Percentiles rank a stretch among this genome's conserved stretches.
Conservation (phyloP, 805 yeast genomes). For the Ascoidea tarda region DNA sequence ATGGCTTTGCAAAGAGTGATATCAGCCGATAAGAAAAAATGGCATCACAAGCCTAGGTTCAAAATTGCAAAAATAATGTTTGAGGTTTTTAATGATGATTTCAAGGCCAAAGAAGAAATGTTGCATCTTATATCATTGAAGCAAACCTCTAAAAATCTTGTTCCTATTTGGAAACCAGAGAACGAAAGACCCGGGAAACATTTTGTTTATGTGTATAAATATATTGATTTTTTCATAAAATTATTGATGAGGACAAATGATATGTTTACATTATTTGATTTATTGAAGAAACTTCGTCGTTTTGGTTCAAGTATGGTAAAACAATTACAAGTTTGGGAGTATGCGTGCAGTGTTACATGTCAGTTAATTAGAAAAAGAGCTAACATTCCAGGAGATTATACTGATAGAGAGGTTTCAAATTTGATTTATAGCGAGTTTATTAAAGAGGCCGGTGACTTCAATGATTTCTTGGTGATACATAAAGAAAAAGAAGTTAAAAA, state of each 20-base stretch:
- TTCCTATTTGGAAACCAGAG: slow-evolving; percentile 90
- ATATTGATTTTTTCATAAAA: slow-evolving; percentile 48
- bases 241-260: slow-evolving; percentile 41
- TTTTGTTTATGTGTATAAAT: slow-evolving; percentile 61
- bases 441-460: slow-evolving; percentile 20
- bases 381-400: slow-evolving; percentile 27
- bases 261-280: slow-evolving; percentile 38
- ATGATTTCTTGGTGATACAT: slow-evolving; percentile 13
- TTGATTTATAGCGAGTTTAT: slow-evolving; percentile 30
- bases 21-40: slow-evolving; percentile 59
- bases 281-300: slow-evolving; percentile 65
- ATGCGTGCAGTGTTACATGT: slow-evolving; percentile 36
- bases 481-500: slow-evolving; percentile 25
- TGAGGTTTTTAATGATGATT: slow-evolving; percentile 36
- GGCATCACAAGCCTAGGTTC: slow-evolving; percentile 84
- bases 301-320: slow-evolving; percentile 65
- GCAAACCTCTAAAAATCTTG: slow-evolving; percentile 53
- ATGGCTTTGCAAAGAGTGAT: slow-evolving; percentile 32
- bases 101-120: slow-evolving; percentile 52
- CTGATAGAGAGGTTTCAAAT: slow-evolving; percentile 36
- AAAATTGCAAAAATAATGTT: slow-evolving; percentile 49
- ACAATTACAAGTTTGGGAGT: slow-evolving; percentile 54
- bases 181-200: slow-evolving; percentile 88
- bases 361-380: slow-evolving; percentile 31
- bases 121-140: slow-evolving; percentile 47